Percentiles rank a stretch among this genome's conserved stretches.
Evolutionary conservation across 805 yeast genomes (phyloP).

Genomic region (Yarrowia hollandica): DNA sequence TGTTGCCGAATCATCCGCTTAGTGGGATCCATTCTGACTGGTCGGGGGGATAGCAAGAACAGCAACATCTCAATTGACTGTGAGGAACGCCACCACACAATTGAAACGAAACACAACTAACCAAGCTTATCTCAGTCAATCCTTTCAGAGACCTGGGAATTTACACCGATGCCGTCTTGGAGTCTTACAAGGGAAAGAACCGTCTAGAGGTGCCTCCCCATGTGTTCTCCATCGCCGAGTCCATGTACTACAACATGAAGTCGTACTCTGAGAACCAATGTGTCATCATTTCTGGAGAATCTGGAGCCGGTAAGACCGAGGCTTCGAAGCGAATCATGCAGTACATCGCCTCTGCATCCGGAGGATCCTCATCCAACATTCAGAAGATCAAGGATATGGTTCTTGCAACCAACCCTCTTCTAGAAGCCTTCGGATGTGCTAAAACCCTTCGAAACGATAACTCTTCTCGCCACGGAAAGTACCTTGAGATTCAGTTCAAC

Average conservation of each 20-base stretch:
- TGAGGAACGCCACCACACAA: neutral
- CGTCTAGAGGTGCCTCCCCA: conserved; percentile 96
- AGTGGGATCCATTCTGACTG: neutral
- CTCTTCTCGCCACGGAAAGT: conserved; percentile 90
- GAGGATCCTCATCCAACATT: conserved; percentile 63
- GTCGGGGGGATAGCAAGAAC: too few species aligned
- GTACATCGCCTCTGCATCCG: conserved; percentile 84
- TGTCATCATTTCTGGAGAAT: conserved; percentile 95
- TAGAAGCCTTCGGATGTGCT: conserved; percentile 93
- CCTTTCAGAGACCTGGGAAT: conserved; percentile 97
- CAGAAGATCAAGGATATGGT: conserved; percentile 95
- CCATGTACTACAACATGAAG: conserved; percentile 93
- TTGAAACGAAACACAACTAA: neutral
- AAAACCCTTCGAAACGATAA: conserved; percentile 86
- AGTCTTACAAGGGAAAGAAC: conserved; percentile 83
- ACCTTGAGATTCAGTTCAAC: conserved; percentile 87
- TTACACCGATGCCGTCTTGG: conserved; percentile 75
- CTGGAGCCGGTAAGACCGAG: conserved; percentile 98
- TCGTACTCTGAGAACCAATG: conserved; percentile 94
- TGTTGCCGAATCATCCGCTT: neutral
- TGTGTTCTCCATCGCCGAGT: conserved; percentile 95
- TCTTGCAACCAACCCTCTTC: conserved; percentile 89
- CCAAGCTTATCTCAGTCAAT: conserved; percentile 78
- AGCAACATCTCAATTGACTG: neutral
- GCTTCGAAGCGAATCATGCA: conserved; percentile 98